Evolutionary conservation across 2,329 filamentous ascomycete genomes (phyloP).

Genomic region (Monosporascus sp.): DNA sequence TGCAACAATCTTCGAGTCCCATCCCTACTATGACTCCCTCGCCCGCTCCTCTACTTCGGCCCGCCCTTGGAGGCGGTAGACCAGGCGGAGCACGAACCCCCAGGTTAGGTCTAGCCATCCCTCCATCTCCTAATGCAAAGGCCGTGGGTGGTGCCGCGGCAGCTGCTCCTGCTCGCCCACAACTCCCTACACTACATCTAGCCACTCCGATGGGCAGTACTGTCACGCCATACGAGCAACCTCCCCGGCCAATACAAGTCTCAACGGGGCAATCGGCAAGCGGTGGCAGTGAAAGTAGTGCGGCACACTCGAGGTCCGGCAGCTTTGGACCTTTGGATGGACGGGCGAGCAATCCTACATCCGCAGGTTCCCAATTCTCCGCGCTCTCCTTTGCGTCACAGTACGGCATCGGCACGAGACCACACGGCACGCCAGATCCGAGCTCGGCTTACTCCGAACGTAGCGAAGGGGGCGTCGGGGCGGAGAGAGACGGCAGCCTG

Average conservation of each 20-base stretch:
- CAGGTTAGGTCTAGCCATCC: constrained; percentile 83
- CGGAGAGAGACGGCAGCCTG: constrained; percentile 79
- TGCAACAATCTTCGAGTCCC: constrained; percentile 25
- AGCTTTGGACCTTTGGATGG: constrained; percentile 77
- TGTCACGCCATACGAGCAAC: constrained; percentile 64
- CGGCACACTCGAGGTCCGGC: constrained; percentile 73
- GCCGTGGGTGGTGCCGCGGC: constrained; percentile 56
- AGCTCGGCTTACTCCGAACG: constrained; percentile 78
- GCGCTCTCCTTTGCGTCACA: constrained; percentile 73
- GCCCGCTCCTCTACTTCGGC: constrained; percentile 74
- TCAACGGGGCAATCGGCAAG: constrained; percentile 62
- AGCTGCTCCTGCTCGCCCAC: constrained; percentile 47
- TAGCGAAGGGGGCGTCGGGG: constrained; percentile 67
- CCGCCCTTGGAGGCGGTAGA: constrained; percentile 69
- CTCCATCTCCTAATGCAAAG: constrained; percentile 77
- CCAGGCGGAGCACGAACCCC: constrained; percentile 61
- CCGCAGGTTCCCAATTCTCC: constrained; percentile 83
- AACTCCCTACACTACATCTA: constrained; percentile 74
- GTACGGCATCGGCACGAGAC: constrained; percentile 61
- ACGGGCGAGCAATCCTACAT: constrained; percentile 73
- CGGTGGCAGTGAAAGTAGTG: constrained; percentile 74
- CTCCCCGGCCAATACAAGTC: constrained; percentile 44
- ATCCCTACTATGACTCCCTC: constrained; percentile 61
- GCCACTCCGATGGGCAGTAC: constrained; percentile 84
- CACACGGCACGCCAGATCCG: constrained; percentile 72